Percentiles rank a stretch among this genome's conserved stretches.
These are phyloP conservation scores for Phytophthora meadii DNA, from an alignment of 352 stramenopile species.

Conservation along the genomic window DNA sequence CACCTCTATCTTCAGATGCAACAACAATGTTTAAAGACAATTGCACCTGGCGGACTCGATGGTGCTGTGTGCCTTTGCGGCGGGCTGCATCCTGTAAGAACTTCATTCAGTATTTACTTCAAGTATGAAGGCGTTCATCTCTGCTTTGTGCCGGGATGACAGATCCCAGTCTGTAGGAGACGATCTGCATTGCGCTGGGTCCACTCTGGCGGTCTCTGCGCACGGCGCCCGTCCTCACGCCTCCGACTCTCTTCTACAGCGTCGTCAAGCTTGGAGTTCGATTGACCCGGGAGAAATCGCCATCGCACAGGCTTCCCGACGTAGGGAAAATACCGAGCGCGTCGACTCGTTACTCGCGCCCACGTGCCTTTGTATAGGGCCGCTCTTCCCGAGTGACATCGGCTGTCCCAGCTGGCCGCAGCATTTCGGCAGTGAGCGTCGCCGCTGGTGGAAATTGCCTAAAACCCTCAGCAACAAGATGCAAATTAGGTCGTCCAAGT, in stretches of 20 bases:
- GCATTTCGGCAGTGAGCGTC: constrained; percentile 12
- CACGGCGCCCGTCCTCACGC: constrained; percentile 12
- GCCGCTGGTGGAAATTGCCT: background rate
- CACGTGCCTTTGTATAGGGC: constrained; percentile 40
- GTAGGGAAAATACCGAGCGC: constrained; percentile 33
- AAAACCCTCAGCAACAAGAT: too few relatives aligned
- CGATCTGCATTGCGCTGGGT: constrained; percentile 4
- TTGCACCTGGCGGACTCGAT: constrained; percentile 6
- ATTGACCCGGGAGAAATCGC: constrained; percentile 11
- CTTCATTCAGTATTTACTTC: too few relatives aligned
- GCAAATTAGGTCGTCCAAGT: too few relatives aligned
- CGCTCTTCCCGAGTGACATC: constrained; percentile 24
- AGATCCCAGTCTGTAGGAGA: constrained; percentile 33
- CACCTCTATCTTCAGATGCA: background rate
- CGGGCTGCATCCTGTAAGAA: too few relatives aligned
- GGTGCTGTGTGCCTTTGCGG: too few relatives aligned
- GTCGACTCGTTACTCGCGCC: constrained; percentile 38
- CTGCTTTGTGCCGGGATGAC: constrained; percentile 12
- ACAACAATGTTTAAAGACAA: background rate
- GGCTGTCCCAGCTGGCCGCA: constrained; percentile 38
- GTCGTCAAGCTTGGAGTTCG: background rate
- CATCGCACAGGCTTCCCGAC: constrained; percentile 22
- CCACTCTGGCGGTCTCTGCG: constrained; percentile 24
- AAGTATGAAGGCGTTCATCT: background rate
- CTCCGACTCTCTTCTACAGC: constrained; percentile 35